Conservation (phyloP, 306 rosid species). For the Bauhinia variegata region DNA sequence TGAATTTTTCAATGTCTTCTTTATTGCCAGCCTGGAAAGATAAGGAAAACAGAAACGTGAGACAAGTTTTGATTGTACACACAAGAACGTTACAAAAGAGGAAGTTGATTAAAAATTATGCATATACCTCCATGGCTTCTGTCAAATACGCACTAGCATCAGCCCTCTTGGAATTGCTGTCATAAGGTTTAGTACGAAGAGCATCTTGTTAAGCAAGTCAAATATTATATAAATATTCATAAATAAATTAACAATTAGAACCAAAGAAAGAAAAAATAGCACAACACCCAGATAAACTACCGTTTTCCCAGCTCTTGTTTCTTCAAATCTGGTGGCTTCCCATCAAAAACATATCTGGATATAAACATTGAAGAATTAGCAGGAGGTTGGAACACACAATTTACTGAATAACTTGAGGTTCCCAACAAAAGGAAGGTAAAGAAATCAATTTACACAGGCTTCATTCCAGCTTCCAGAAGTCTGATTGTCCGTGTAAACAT, state of each 20-base stretch:
- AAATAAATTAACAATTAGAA: background rate
- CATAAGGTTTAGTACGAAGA: conserved; percentile 32
- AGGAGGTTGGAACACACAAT: background rate
- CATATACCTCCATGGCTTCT: conserved; percentile 67
- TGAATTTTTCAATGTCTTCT: conserved; percentile 92
- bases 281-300: conserved; percentile 42
- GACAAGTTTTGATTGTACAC: conserved; percentile 4
- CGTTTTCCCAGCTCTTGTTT: conserved; percentile 94
- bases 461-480: conserved; percentile 93
- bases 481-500: conserved; percentile 91
- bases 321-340: conserved; percentile 90
- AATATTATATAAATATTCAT: background rate
- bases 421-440: conserved; percentile 8
- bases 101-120: conserved; percentile 9
- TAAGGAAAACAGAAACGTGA: conserved; percentile 35
- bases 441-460: conserved; percentile 67
- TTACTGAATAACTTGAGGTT: conserved; percentile 1
- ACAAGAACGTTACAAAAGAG: conserved; percentile 1
- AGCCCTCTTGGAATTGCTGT: conserved; percentile 72
- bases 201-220: conserved; percentile 12
- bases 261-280: background rate
- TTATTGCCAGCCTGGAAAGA: conserved; percentile 66
- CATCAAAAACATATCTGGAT: conserved; percentile 90
- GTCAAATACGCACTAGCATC: conserved; percentile 81
- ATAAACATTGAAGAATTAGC: conserved; percentile 17